A percentile compares a stretch with the other conserved stretches of the same genome.
Conservation (phyloP, 1,284 basidiomycete genomes). For the Apiotrichum sp. region DNA sequence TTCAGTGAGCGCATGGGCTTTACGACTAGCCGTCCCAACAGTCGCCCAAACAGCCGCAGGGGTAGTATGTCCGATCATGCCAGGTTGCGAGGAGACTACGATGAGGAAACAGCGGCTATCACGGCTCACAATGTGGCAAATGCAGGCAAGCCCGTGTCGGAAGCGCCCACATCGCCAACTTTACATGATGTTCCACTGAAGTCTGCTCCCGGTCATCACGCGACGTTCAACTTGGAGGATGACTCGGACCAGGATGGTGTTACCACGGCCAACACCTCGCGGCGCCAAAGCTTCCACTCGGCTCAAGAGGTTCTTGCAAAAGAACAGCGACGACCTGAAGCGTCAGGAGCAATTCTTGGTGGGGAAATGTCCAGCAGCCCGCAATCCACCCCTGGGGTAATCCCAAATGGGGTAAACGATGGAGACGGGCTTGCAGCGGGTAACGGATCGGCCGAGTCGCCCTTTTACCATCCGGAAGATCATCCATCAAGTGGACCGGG, state of each 20-base stretch:
- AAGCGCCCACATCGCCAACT: conserved; percentile 36
- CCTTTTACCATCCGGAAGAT: neutral
- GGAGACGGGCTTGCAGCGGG: too few relatives aligned
- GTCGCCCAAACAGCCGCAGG: conserved; percentile 9
- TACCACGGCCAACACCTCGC: conserved; percentile 10
- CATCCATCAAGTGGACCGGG: too few relatives aligned
- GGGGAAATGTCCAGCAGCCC: neutral
- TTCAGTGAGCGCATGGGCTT: conserved; percentile 30
- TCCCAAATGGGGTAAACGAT: too few relatives aligned
- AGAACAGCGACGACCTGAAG: too few relatives aligned
- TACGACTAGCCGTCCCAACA: neutral
- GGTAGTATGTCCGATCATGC: conserved; percentile 5
- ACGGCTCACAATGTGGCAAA: conserved; percentile 23
- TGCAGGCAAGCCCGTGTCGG: conserved; percentile 18
- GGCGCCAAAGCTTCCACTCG: conserved; percentile 18
- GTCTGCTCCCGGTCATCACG: neutral
- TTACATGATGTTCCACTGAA: conserved; percentile 13
- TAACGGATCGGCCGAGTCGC: neutral
- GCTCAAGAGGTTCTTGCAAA: neutral
- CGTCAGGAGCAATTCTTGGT: neutral
- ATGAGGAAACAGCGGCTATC: conserved; percentile 27
- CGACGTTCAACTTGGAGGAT: conserved; percentile 5
- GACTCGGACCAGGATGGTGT: conserved; percentile 8
- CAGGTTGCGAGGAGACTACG: conserved; percentile 8
- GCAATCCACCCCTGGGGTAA: too few relatives aligned